Base-by-base conservation (phyloP, 768 basidiomycete genomes). In the Solioccasus polychromus region DNA sequence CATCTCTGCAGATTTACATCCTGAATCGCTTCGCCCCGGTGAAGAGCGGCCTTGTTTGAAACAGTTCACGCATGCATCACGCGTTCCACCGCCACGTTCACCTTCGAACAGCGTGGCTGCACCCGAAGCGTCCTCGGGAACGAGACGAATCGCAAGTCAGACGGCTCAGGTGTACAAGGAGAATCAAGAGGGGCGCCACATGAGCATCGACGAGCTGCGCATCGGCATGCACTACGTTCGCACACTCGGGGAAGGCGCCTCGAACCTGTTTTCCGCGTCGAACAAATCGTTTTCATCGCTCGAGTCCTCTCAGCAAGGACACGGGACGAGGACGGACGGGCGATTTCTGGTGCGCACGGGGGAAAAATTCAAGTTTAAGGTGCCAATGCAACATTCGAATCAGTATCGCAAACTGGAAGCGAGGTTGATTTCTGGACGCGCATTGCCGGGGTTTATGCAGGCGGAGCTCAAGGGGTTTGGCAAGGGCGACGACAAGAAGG, bases 221-320 rank as follows among this genome's bases (percentile, higher is more conserved):
- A 78, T 84, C 60, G 83, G 84, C 7, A 73, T 86, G 52, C 81
- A 80, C 53, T 88, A 87, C 54, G 81, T 88, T 30, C 78, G 77
- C 40, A 76, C 83, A 12, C 70, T 88, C 45, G 87, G 84, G 18
- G 81, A 73, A 28, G 80, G 85, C 26, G 44, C 50, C 8, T 47
- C 55, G 9, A 59, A 55, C 43, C 59, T 54, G 35, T 63, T 58
- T 11, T 71, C 68, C 3, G 57, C 55, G 18, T 71, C 73, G 0
- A 62, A 68, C 46, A 61, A 57, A 59, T 83, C 83, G 11, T 80
- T 81, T 54, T 78, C 81, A 4, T 82, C 83, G 14, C 65, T 83
- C 23, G 80, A 80, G 55, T 83, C 82, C 4, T 82, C 80, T 10
- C 75, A 73, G 36, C 68, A 66, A 15, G 70, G 68, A 18, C 63